phyloP scores from a whole-genome alignment of 495 filamentous ascomycete genomes.

The Ramalina peruviana region DNA sequence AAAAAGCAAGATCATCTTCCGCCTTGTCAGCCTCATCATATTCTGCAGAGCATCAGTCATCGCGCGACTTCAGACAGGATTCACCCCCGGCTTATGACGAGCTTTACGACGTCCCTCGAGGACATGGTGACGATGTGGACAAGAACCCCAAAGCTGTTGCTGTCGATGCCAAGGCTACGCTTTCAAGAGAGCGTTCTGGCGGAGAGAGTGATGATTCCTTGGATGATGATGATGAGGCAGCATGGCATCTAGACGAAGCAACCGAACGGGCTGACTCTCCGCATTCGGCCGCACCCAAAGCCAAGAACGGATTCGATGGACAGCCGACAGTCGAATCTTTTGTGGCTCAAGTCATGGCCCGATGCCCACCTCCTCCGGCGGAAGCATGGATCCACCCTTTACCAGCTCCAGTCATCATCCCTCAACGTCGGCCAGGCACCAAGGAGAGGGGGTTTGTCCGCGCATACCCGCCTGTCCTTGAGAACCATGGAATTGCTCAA shows the following conservation, averaged over 20 bases:
- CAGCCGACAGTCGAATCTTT: constrained; percentile 14
- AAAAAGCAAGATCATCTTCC: background rate
- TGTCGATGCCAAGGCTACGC: too few relatives aligned
- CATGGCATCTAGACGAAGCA: constrained; percentile 11
- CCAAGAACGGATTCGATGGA: background rate
- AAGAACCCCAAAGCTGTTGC: too few relatives aligned
- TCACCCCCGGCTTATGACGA: background rate
- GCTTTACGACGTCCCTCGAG: background rate
- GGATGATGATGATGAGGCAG: background rate
- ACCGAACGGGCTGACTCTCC: background rate
- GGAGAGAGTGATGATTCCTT: background rate
- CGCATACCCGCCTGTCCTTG: constrained; percentile 28
- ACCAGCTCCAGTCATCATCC: constrained; percentile 17
- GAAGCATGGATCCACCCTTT: background rate
- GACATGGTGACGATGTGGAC: background rate
- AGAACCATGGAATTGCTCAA: constrained; percentile 24
- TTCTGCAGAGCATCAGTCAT: background rate
- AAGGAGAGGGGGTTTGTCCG: constrained; percentile 25
- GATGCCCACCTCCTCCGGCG: constrained; percentile 4
- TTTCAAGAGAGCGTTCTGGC: too few relatives aligned
- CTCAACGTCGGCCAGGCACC: constrained; percentile 18
- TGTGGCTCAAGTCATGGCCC: constrained; percentile 5
- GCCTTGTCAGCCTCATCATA: background rate
- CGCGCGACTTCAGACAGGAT: background rate
- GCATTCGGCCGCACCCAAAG: background rate